Evolutionary conservation across 1,139 yeast genomes (phyloP), one percentile per base, ranked within the genome.

Genomic region (Citeromyces hawaiiensis): DNA sequence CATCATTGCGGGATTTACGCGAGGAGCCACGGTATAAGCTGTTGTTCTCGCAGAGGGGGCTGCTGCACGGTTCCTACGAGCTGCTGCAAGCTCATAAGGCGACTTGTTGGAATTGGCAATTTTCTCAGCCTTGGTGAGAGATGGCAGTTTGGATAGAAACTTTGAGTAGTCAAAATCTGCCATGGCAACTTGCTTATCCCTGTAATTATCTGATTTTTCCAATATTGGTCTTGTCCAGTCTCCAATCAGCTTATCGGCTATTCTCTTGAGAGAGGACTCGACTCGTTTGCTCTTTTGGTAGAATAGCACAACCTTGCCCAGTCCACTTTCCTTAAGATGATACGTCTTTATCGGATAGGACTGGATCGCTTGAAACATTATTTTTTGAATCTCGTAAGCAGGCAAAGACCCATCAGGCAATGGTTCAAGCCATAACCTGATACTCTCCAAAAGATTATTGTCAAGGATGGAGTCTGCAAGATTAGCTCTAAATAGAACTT

Each of bases 161-260:
- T 63, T 69, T 47, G 64, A 66, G 47, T 80, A 76, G 56, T 83
- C 83, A 61, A 83, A 87, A 40, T 74, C 77, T 45, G 76, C 72
- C 47, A 79, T 72, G 52, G 73, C 73, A 44, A 91, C 78, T 44
- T 77, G 68, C 60, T 87, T 80, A 60, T 91, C 96, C 59, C 93
- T 78, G 64, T 88, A 91, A 49, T 91, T 86, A 59, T 91, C 97
- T 2, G 94, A 82, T 46, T 94, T 82, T 49, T 94, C 95, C 69
- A 93, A 83, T 45, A 93, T 87, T 33, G 98, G 98, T 59, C 98
- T 76, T 7, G 97, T 91, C 99, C 99, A 91, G 57, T 87, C 94
- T 30, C 96, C 95, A 50, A 93, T 82, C 44, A 93, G 66, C 54
- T 79, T 76, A 56, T 91, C 97, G 5, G 95, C 98, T 38, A 80